Evolutionary conservation across 2,329 filamentous ascomycete species (phyloP).

Genomic region (Fusarium mangiferae): DNA sequence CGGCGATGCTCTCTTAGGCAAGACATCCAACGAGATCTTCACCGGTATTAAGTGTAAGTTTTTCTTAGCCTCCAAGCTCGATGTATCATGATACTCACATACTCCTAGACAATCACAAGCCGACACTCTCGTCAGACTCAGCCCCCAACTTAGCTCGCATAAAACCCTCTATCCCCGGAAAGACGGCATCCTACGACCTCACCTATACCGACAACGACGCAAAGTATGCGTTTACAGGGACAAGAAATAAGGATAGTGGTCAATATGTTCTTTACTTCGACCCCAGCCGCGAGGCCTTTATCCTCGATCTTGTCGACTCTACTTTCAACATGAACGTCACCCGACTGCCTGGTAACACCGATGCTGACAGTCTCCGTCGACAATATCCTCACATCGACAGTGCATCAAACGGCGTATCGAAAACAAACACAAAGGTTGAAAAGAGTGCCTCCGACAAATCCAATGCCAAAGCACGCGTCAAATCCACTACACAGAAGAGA

Average conservation of each 20-base stretch:
- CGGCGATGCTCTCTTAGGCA: constrained; percentile 69
- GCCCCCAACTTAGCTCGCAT: constrained; percentile 61
- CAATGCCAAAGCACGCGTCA: constrained; percentile 39
- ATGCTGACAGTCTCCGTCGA: constrained; percentile 70
- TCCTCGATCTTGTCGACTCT: constrained; percentile 84
- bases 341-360: constrained; percentile 72
- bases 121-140: constrained; percentile 60
- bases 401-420: constrained; percentile 25
- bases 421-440: constrained; percentile 21
- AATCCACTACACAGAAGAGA: constrained; percentile 43
- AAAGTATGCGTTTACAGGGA: constrained; percentile 70
- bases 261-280: constrained; percentile 82
- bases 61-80: not conserved
- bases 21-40: constrained; percentile 66
- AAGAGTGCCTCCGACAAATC: constrained; percentile 36
- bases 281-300: constrained; percentile 76
- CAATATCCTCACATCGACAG: constrained; percentile 73
- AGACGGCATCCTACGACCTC: constrained; percentile 66
- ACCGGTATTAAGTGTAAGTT: constrained; percentile 70
- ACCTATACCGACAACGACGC: constrained; percentile 64
- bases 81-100: constrained; percentile 1
- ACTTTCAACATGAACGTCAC: constrained; percentile 89
- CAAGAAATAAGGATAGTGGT: constrained; percentile 63
- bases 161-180: constrained; percentile 60
- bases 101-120: constrained; percentile 69